Base-by-base conservation (phyloP, 1,284 basidiomycete genomes). In the Tremellales sp. region DNA sequence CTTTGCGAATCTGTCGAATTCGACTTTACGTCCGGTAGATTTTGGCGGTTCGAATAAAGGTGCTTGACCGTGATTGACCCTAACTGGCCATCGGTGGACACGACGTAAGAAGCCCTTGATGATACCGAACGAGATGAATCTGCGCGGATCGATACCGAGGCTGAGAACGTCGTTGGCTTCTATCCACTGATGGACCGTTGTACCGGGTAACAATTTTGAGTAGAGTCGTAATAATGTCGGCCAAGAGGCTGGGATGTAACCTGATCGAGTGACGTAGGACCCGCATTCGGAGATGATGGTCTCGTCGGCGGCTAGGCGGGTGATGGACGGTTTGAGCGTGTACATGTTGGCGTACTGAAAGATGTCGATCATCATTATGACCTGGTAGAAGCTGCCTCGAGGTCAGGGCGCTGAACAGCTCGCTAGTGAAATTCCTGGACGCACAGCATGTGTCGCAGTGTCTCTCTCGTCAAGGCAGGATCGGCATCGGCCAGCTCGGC, bases 331-430 rank as follows among this genome's bases (percentile, higher is more conserved):
- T 43, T 86, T 83, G 29, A 94, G 78, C 0, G 88, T 89, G 69
- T 98, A 98, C 83, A 96, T 90, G 73, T 97, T 97, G n/a, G 88
- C 89, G 72, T 87, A 96, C 70, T 97, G 92, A 70, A 98, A 98
- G 45, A 97, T 88, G 74, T 98, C 93, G 48, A 92, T 85, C 61
- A 86, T 86, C 84, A 97, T 91, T 64, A 97, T 84, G 47, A 94
- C 92, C 76, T 94, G 89, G 68, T 97, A 97, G 67, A 89, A 97
- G 40, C 89, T 89, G 55, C 11, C 19, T 45, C 36, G 10, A 39
- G 11, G 4, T 19, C 12, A 24, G 23, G n/a, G n/a, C 27, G 15
- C 7, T 22, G 43, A 45, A 33, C 54, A 4, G n/a, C 13, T 21
- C 17, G 35, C 52, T 24, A 27, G 49, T 17, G 46, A 17, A n/a